Conservation (phyloP, 495 filamentous ascomycete species). For the Trypethelium eluteriae region DNA sequence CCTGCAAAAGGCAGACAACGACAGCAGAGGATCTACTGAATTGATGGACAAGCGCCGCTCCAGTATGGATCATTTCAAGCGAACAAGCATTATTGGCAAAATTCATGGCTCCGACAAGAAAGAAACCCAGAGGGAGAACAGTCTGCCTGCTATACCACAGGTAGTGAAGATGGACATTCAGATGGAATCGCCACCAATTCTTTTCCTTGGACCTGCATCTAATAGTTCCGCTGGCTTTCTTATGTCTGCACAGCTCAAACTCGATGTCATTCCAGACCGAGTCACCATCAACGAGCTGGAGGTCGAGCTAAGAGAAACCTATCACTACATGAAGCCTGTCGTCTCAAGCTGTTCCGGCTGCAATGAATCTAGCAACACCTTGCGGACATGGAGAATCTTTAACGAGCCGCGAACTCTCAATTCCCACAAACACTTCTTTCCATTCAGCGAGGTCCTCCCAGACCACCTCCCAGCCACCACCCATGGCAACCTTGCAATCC, state of each 20-base stretch:
- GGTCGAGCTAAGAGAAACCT: slow-evolving; percentile 58
- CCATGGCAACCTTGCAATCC: slow-evolving; percentile 58
- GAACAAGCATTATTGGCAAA: not conserved
- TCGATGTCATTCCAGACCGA: slow-evolving; percentile 44
- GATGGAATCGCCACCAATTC: slow-evolving; percentile 83
- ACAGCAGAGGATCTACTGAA: not conserved
- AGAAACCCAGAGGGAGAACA: not conserved
- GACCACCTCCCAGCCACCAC: slow-evolving; percentile 79
- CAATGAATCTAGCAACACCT: slow-evolving; percentile 54
- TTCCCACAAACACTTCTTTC: slow-evolving; percentile 66
- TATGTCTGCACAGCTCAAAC: slow-evolving; percentile 72
- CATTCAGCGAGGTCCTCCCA: slow-evolving; percentile 84
- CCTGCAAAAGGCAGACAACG: not conserved
- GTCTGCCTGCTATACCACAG: slow-evolving; percentile 18
- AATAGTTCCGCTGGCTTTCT: slow-evolving; percentile 72
- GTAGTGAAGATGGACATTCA: slow-evolving; percentile 61
- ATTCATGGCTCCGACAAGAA: not conserved
- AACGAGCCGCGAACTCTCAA: slow-evolving; percentile 55
- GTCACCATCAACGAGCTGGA: slow-evolving; percentile 44
- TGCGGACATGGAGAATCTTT: slow-evolving; percentile 74
- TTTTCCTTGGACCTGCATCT: slow-evolving; percentile 69
- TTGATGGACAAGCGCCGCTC: not conserved
- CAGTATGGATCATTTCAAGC: slow-evolving; percentile 2
- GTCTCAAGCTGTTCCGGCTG: slow-evolving; percentile 69
- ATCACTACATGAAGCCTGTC: slow-evolving; percentile 73